Evolutionary conservation across 2,329 filamentous ascomycete species (phyloP).

Genomic region (Periglandula ipomoeae): DNA sequence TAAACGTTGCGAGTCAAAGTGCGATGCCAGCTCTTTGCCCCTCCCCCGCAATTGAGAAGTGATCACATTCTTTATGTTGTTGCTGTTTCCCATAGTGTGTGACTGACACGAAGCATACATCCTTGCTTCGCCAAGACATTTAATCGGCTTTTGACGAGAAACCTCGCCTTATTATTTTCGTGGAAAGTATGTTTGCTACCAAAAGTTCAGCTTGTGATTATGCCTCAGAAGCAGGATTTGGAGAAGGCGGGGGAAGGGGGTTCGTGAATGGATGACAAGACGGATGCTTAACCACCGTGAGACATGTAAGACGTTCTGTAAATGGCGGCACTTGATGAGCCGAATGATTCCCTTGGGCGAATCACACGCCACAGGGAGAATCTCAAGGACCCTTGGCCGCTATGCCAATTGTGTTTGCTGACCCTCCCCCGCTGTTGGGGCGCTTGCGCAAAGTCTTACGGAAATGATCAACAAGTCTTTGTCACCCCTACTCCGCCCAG

Average conservation of each 20-base stretch:
- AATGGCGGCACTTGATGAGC: too few species aligned
- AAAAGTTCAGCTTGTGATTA: neutral
- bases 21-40: neutral
- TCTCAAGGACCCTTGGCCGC: too few species aligned
- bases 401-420: too few species aligned
- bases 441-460: too few species aligned
- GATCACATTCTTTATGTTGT: neutral
- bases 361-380: too few species aligned
- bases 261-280: neutral
- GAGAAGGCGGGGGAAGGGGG: neutral
- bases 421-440: too few species aligned
- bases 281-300: neutral
- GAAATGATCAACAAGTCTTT: too few species aligned
- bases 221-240: neutral
- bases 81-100: neutral
- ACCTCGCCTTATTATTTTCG: neutral
- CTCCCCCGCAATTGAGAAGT: neutral
- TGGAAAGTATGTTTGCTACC: neutral
- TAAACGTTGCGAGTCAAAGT: neutral
- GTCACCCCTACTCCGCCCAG: too few species aligned
- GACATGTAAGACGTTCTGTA: neutral
- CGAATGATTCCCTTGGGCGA: too few species aligned
- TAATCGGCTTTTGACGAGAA: neutral
- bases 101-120: neutral
- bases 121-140: neutral